Conservation (phyloP, 2,329 filamentous ascomycete genomes). For the Fusarium sp. region DNA sequence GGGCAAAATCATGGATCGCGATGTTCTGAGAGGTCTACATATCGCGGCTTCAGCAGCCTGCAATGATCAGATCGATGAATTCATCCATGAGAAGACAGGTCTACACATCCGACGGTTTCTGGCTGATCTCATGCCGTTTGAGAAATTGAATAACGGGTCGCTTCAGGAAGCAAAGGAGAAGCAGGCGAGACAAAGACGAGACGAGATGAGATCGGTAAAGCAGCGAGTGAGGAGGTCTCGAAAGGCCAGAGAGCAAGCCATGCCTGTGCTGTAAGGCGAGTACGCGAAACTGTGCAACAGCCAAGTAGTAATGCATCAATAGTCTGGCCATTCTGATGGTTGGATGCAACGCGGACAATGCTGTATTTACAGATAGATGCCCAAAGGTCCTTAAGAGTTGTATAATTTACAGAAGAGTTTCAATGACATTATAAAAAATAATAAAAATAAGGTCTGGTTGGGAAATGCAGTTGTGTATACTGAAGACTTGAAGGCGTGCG, state of each 20-base stretch:
- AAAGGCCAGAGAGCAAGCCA: conserved; percentile 40
- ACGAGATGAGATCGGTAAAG: conserved; percentile 56
- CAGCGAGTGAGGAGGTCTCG: conserved; percentile 55
- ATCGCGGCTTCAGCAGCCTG: conserved; percentile 71
- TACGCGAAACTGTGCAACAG: conserved; percentile 1
- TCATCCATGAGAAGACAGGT: conserved; percentile 67
- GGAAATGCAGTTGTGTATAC: not conserved
- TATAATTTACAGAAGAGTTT: not conserved
- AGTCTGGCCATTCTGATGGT: conserved; percentile 11
- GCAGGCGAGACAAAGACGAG: conserved; percentile 49
- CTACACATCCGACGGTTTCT: conserved; percentile 68
- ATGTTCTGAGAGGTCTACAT: conserved; percentile 69
- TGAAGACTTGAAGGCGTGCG: conserved; percentile 2
- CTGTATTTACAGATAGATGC: conserved; percentile 6
- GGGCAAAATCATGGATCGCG: conserved; percentile 61
- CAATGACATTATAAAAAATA: not conserved
- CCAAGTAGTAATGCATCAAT: conserved; percentile 16
- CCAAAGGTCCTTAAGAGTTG: not conserved
- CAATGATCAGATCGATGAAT: conserved; percentile 67
- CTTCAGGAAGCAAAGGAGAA: conserved; percentile 46
- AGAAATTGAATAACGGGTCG: conserved; percentile 58
- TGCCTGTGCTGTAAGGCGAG: conserved; percentile 4
- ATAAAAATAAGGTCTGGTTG: not conserved
- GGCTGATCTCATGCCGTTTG: conserved; percentile 67
- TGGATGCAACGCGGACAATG: conserved; percentile 13